These are phyloP conservation scores for Neonectria sp. DNA, from an alignment of 2,329 filamentous ascomycete genomes.

Conservation along the genomic window DNA sequence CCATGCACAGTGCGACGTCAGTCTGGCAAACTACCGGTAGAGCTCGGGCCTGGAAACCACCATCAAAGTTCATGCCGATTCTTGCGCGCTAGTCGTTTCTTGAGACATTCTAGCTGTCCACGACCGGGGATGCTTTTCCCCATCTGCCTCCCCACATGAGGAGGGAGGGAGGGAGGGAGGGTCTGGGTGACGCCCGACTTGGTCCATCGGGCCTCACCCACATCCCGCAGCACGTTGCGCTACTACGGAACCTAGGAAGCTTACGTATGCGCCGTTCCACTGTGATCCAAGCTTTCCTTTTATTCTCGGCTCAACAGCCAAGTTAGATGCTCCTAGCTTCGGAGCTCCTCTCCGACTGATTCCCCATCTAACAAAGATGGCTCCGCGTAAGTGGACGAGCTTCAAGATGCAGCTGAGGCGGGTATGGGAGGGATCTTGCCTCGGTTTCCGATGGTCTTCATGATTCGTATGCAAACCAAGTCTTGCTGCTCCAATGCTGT, in stretches of 20 bases:
- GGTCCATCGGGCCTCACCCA: slow-evolving; percentile 33
- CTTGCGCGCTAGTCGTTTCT: slow-evolving; percentile 46
- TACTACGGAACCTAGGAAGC: slow-evolving; percentile 28
- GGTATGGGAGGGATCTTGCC: too few species aligned
- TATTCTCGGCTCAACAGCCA: slow-evolving; percentile 20
- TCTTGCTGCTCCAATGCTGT: background rate
- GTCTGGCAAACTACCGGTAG: slow-evolving; percentile 36
- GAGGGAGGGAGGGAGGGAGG: slow-evolving; percentile 3
- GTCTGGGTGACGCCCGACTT: slow-evolving; percentile 29
- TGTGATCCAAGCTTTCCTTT: slow-evolving; percentile 33
- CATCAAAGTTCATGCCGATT: slow-evolving; percentile 31
- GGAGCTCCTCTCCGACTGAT: slow-evolving; percentile 26
- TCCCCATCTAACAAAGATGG: slow-evolving; percentile 1
- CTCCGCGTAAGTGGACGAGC: background rate
- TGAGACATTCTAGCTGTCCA: slow-evolving; percentile 48
- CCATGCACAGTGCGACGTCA: slow-evolving; percentile 2
- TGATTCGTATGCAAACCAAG: background rate
- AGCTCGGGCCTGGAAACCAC: slow-evolving; percentile 33
- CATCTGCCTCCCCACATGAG: slow-evolving; percentile 37
- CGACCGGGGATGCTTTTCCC: slow-evolving; percentile 36
- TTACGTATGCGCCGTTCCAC: slow-evolving; percentile 47
- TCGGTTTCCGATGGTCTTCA: background rate
- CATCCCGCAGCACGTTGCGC: slow-evolving; percentile 39
- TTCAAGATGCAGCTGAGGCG: background rate
- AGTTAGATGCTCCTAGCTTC: slow-evolving; percentile 20